Evolutionary conservation across 2,329 filamentous ascomycete species (phyloP), one percentile per base, ranked within the genome.

Genomic region (Dendrostoma leiphaemia): DNA sequence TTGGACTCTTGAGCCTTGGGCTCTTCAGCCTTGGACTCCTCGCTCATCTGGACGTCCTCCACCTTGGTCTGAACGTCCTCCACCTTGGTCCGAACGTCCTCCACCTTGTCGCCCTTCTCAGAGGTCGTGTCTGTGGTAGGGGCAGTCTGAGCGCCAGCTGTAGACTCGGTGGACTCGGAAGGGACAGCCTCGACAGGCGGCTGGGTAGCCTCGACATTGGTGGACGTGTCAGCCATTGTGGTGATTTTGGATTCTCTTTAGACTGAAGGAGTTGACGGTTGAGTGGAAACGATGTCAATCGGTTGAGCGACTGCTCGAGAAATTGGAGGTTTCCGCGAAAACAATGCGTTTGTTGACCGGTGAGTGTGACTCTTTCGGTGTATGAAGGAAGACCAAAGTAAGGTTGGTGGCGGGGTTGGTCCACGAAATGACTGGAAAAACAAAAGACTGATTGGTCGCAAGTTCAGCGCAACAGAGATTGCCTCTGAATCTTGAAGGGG

Each of bases 141-240:
- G 13, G 61, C 57, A 60, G 71, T 66, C 66, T 75, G 71, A 10
- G 41, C 65, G 65, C 10, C 23, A 41, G 23, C 19, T 6, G 38
- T 15, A 26, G 38, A n/a, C 38, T 41, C 38, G 50, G 54, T 58
- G 21, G 51, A 51, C 51, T 63, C 62, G 44, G 56, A 51, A 48
- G 26, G 28, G 17, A 31, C 32, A 34, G 44, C 50, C 28, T 50
- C 54, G 8, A 59, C 61, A 26, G 54, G 52, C 23, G 58, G 56
- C 60, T 64, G 56, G 45, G 56, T 53, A 48, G 60, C 63, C 63
- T 62, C 62, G 45, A 56, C 56, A 13, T 60, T 53, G 29, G 52
- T 56, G 23, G 58, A 48, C 44, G 58, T 23, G 44, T 60, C 58
- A 56, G 59, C 62, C 63, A 65, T 65, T 31, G 35, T 61, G 26